Base-by-base conservation (phyloP, 345 rosid species). In the Zanthoxylum bungeanum region DNA sequence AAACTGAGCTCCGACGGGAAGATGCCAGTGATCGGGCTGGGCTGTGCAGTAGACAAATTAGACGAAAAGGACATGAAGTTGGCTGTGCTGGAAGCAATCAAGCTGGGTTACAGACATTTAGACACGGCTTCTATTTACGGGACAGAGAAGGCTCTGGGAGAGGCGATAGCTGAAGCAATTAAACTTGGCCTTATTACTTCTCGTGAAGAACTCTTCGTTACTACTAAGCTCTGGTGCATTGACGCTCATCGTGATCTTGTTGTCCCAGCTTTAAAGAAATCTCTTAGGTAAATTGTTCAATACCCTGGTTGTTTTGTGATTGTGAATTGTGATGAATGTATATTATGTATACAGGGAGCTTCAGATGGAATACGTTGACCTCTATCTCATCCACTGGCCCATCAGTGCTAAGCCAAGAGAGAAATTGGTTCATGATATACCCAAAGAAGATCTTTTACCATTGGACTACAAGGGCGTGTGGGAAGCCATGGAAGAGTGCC, bases 201-300 rank as follows among this genome's bases (percentile, higher is more conserved):
- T 27, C 72, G 83, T 0, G 70, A 80, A 5, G 83, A 86, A n/a
- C 66, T 86, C 39, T 83, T 86, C 52, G 25, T 84, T 66, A 78
- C 81, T 58, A 73, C 85, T 9, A 86, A 86, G 78, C 82, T 84
- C 7, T 70, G 80, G 84, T 57, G 59, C 58, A 46, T 42, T 49
- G 79, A 84, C 30, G 64, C 80, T 4, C 82, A 80, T 36, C 49
- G 8, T 0, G 63, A 84, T 37, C 74, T 24, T 25, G 80, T 82
- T 19, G 30, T 78, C 34, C 80, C 81, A 2, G 85, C 80, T 0
- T 60, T 86, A 0, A 22, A 70, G 30, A 60, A 47, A 12, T 40
- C 82, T 30, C 80, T 78, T 64, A 17, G 24, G 82, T 78, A n/a
- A n/a, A n/a, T n/a, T n/a, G n/a, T n/a, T n/a, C n/a, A n/a, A n/a